Conservation (phyloP, 495 filamentous ascomycete species). For the Amorphotheca resinae region DNA sequence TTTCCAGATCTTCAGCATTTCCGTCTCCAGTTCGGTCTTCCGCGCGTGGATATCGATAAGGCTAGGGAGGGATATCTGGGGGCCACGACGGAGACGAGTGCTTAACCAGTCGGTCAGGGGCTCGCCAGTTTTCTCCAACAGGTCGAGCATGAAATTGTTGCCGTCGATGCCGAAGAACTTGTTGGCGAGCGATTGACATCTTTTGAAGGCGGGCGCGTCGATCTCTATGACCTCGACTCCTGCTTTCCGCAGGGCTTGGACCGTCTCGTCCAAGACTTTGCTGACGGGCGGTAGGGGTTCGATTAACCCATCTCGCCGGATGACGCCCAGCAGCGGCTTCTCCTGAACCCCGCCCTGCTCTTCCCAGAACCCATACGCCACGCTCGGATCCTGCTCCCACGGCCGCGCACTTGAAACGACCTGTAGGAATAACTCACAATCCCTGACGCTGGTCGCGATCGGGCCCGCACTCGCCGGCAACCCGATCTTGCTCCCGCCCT, state of each 20-base stretch:
- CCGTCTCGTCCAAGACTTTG: constrained; percentile 40
- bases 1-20: constrained; percentile 44
- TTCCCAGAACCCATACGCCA: constrained; percentile 30
- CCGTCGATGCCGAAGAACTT: constrained; percentile 46
- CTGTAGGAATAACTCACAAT: constrained; percentile 31
- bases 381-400: constrained; percentile 28
- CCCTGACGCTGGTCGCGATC: constrained; percentile 28
- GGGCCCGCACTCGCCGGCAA: constrained; percentile 31
- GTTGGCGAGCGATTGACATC: constrained; percentile 43
- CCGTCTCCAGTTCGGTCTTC: constrained; percentile 35
- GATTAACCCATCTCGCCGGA: constrained; percentile 43
- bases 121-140: constrained; percentile 40
- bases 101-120: constrained; percentile 47
- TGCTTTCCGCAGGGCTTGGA: constrained; percentile 27
- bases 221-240: constrained; percentile 44
- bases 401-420: constrained; percentile 24
- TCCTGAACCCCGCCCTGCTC: constrained; percentile 15
- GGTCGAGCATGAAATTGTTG: constrained; percentile 36
- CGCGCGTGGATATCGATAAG: constrained; percentile 38
- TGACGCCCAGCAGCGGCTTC: constrained; percentile 40
- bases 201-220: constrained; percentile 33
- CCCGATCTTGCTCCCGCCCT: constrained; percentile 7
- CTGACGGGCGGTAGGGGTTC: constrained; percentile 46
- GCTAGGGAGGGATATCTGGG: constrained; percentile 28
- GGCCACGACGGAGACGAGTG: constrained; percentile 32